These are phyloP conservation scores for Parastagonospora avenae DNA, from an alignment of 2,329 filamentous ascomycete genomes.

Conservation along the genomic window DNA sequence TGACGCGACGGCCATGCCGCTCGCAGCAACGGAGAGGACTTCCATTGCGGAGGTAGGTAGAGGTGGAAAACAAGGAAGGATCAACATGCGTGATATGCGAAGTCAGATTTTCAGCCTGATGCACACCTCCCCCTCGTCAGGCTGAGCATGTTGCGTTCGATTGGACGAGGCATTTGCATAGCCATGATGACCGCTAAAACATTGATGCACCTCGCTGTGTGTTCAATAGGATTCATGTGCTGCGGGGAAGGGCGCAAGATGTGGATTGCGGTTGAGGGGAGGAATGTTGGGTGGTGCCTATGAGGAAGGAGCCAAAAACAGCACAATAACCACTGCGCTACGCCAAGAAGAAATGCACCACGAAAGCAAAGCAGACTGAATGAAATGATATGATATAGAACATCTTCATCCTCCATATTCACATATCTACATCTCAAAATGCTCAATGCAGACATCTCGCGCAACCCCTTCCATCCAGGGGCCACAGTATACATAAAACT, in stretches of 20 bases:
- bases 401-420: no score
- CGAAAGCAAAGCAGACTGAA: no score
- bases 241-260: no score
- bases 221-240: background rate
- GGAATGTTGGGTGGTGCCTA: no score
- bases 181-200: background rate
- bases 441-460: background rate
- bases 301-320: background rate
- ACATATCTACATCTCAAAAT: background rate
- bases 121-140: background rate
- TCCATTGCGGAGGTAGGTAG: conserved; percentile 11
- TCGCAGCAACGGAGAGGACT: conserved; percentile 16
- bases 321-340: background rate
- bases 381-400: no score
- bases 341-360: no score
- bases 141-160: background rate
- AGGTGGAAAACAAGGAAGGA: background rate
- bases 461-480: background rate
- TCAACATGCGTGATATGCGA: background rate
- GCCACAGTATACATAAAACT: no score
- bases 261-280: no score
- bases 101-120: background rate
- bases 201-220: background rate
- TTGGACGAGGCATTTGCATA: background rate
- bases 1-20: conserved; percentile 21